Conservation (phyloP, 169 alveolate genomes). For the Theileria luwenshuni region DNA sequence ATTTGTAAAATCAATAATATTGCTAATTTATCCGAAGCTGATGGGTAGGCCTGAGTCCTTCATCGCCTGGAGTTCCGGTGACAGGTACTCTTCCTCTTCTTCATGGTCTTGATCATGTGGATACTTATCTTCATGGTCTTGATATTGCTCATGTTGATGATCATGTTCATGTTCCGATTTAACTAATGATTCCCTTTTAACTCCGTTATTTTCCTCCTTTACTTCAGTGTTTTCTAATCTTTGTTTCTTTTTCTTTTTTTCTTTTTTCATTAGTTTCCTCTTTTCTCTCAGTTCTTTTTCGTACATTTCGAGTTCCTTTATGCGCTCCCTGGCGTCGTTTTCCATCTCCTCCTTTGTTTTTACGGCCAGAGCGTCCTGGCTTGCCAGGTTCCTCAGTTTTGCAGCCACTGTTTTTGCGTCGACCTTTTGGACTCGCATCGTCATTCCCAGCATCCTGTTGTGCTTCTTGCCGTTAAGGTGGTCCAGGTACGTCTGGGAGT, state of each 20-base stretch:
- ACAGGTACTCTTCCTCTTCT: conserved; percentile 21
- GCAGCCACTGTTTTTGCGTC: conserved; percentile 81
- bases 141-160: too few species aligned
- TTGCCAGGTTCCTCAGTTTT: conserved; percentile 72
- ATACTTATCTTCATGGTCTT: too few species aligned
- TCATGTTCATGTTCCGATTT: too few species aligned
- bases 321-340: conserved; percentile 61
- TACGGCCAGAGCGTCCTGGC: conserved; percentile 29
- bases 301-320: conserved; percentile 55
- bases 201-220: conserved; percentile 1
- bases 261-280: conserved; percentile 47
- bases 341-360: conserved; percentile 48
- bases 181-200: conserved; percentile 8
- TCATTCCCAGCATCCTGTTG: conserved; percentile 89
- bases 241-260: conserved; percentile 23
- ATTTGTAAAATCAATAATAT: too few species aligned
- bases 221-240: background rate
- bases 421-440: conserved; percentile 90
- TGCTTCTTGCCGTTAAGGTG: conserved; percentile 92
- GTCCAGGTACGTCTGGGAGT: conserved; percentile 88
- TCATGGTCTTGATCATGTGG: too few species aligned
- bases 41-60: conserved; percentile 53
- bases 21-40: conserved; percentile 15
- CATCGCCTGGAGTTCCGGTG: conserved; percentile 41
- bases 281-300: conserved; percentile 51